Conservation (phyloP, 163 green algal genomes). For the Volvox carteri region DNA sequence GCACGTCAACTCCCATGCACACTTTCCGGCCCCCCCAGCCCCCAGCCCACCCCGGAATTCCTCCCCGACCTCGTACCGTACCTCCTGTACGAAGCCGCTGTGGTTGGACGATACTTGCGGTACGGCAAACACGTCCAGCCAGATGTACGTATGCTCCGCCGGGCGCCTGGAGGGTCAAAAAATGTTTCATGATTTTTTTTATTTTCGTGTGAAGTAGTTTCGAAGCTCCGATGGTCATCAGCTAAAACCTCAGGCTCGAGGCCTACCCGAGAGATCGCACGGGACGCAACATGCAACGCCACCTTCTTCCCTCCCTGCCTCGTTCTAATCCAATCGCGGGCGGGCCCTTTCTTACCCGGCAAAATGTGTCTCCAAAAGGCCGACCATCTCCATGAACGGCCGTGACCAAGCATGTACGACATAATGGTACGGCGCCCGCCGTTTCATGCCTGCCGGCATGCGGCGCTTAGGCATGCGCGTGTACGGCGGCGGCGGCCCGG, state of each 20-base stretch:
- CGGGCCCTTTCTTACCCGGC: too few relatives aligned
- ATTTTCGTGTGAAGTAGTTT: too few relatives aligned
- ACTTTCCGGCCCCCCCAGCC: too few relatives aligned
- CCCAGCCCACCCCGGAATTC: neutral
- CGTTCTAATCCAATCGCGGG: neutral
- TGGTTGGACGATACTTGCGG: slow-evolving; percentile 21
- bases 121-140: slow-evolving; percentile 47
- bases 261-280: too few relatives aligned
- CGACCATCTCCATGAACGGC: slow-evolving; percentile 46
- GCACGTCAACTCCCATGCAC: too few relatives aligned
- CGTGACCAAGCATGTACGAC: slow-evolving; percentile 43
- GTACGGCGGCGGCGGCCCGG: slow-evolving; percentile 25
- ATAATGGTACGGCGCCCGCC: slow-evolving; percentile 47
- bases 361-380: slow-evolving; percentile 28
- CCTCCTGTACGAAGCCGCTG: slow-evolving; percentile 44
- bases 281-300: too few relatives aligned
- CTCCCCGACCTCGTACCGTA: neutral
- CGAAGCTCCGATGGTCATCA: too few relatives aligned
- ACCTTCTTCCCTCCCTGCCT: neutral
- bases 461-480: slow-evolving; percentile 34
- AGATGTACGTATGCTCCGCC: slow-evolving; percentile 47
- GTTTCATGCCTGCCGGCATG: neutral
- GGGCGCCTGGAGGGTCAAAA: slow-evolving; percentile 14
- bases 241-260: too few relatives aligned
- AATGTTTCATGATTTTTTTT: too few relatives aligned